A percentile compares a stretch with the other conserved stretches of the same genome.
These are phyloP conservation scores for Daedalea quercina DNA, from an alignment of 768 basidiomycete genomes.

Conservation along the genomic window DNA sequence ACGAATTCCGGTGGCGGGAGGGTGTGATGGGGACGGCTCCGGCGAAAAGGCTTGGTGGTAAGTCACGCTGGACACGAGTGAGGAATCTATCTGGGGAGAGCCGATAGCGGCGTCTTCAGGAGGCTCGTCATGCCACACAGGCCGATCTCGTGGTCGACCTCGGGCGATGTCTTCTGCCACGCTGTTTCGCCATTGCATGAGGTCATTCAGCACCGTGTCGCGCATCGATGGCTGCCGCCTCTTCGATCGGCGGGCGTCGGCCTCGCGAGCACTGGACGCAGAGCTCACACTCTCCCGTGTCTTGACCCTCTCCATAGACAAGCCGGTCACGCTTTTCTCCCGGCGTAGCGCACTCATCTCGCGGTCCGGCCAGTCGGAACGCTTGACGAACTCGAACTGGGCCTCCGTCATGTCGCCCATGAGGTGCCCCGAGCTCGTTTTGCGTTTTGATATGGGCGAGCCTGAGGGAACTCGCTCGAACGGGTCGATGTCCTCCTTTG, in stretches of 20 bases:
- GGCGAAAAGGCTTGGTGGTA: constrained; percentile 15
- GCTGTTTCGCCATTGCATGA: constrained; percentile 54
- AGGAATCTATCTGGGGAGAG: constrained; percentile 21
- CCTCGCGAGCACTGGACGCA: constrained; percentile 16
- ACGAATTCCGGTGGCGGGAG: constrained; percentile 26
- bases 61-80: constrained; percentile 12
- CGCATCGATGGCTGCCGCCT: constrained; percentile 33
- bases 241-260: constrained; percentile 11
- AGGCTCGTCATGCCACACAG: constrained; percentile 28
- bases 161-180: constrained; percentile 40
- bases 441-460: constrained; percentile 23
- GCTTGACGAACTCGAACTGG: constrained; percentile 75
- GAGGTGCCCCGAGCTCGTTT: constrained; percentile 28
- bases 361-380: constrained; percentile 80
- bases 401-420: constrained; percentile 55
- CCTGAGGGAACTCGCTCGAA: constrained; percentile 20
- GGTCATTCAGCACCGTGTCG: constrained; percentile 40
- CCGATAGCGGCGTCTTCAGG: constrained; percentile 25
- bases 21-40: constrained; percentile 17
- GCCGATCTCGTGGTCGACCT: constrained; percentile 57
- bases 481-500: constrained; percentile 26
- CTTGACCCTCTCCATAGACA: constrained; percentile 40
- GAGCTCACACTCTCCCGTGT: constrained; percentile 40
- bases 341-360: constrained; percentile 65
- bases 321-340: constrained; percentile 56